Evolutionary conservation across 2,329 filamentous ascomycete genomes (phyloP).

Genomic region (Seiridium unicorne): DNA sequence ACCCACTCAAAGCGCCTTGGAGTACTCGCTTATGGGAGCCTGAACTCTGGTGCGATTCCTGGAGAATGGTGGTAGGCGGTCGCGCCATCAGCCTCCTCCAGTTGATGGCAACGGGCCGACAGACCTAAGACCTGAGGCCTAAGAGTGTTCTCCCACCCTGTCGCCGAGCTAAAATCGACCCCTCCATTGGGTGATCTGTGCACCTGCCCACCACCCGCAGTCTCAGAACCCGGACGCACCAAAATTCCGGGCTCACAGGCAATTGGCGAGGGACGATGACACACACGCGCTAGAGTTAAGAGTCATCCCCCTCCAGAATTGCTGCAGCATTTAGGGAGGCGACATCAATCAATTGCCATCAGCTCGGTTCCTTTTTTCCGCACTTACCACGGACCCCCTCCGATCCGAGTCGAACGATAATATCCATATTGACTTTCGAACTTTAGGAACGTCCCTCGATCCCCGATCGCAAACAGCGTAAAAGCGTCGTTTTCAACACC

Average conservation of each 20-base stretch:
- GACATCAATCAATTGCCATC: background rate
- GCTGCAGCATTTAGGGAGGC: background rate
- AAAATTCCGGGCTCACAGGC: background rate
- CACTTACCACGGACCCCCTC: background rate
- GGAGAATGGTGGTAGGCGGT: background rate
- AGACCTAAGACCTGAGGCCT: no score
- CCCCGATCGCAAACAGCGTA: constrained; percentile 71
- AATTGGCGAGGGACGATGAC: background rate
- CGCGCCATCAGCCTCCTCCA: background rate
- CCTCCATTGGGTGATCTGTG: background rate
- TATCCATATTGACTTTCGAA: constrained; percentile 2
- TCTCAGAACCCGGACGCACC: background rate
- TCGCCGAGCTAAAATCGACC: background rate
- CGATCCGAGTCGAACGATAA: constrained; percentile 1
- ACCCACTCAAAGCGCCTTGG: background rate
- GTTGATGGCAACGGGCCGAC: no score
- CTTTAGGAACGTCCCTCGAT: constrained; percentile 25
- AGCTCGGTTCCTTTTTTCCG: background rate
- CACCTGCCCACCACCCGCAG: background rate
- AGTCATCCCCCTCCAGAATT: constrained; percentile 4
- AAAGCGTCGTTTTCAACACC: constrained; percentile 92
- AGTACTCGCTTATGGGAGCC: background rate
- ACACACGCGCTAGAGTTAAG: background rate
- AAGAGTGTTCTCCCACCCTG: no score
- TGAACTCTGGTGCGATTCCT: background rate